Percentiles rank a stretch among this genome's conserved stretches.
phyloP scores from a whole-genome alignment of 2,329 filamentous ascomycete species.

The Penicillium sp. region DNA sequence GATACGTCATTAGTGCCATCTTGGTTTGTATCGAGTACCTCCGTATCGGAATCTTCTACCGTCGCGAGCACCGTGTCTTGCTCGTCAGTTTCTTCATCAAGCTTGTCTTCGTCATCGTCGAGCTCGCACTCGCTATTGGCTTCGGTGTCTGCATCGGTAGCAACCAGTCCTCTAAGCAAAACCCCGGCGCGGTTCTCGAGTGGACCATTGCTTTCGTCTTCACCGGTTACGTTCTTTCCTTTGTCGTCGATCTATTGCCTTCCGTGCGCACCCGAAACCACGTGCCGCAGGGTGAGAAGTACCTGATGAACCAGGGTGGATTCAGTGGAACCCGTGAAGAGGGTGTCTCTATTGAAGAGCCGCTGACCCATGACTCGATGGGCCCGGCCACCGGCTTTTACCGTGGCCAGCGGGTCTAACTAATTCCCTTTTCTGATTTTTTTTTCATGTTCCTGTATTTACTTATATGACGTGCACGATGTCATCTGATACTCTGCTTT shows the following conservation, averaged over 20 bases:
- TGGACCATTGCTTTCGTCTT: conserved; percentile 79
- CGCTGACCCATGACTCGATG: conserved; percentile 40
- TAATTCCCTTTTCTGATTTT: not conserved
- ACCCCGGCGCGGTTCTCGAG: conserved; percentile 76
- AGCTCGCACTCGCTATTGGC: conserved; percentile 64
- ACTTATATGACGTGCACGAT: conserved; percentile 9
- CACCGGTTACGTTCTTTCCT: conserved; percentile 83
- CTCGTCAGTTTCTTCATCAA: conserved; percentile 84
- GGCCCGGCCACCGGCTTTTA: conserved; percentile 33
- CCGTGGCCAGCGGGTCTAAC: conserved; percentile 31
- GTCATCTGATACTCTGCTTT: conserved; percentile 4
- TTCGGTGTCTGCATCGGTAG: conserved; percentile 61
- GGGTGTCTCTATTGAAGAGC: conserved; percentile 35
- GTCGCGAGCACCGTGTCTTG: conserved; percentile 67
- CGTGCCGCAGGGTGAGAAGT: conserved; percentile 45
- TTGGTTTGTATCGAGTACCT: conserved; percentile 91
- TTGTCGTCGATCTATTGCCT: conserved; percentile 82
- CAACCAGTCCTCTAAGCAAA: conserved; percentile 52
- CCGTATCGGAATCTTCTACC: conserved; percentile 76
- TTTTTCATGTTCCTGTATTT: not conserved
- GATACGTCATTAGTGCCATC: conserved; percentile 80
- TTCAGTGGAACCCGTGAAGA: conserved; percentile 8
- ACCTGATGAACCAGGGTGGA: conserved; percentile 24
- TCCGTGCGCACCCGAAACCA: conserved; percentile 63
- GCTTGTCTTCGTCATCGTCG: conserved; percentile 76